Percentiles rank a stretch among this genome's conserved stretches.
These are phyloP conservation scores for Penicillium parvum DNA, from an alignment of 495 filamentous ascomycete genomes.

Conservation along the genomic window DNA sequence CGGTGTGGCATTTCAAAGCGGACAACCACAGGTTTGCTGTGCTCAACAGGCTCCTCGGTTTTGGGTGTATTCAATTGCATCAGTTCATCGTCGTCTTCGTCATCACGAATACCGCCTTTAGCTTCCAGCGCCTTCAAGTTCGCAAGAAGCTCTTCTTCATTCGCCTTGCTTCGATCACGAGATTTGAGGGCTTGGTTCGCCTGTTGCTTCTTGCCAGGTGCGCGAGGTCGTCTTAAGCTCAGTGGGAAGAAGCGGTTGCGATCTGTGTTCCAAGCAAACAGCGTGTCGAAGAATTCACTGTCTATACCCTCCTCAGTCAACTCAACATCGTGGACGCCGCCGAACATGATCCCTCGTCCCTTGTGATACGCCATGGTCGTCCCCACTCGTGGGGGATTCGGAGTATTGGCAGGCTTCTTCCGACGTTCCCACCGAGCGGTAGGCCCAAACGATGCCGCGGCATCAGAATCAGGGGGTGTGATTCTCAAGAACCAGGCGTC, in stretches of 20 bases:
- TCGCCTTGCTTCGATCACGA: constrained; percentile 69
- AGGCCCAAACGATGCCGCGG: constrained; percentile 55
- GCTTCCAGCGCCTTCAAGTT: constrained; percentile 79
- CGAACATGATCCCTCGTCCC: constrained; percentile 87
- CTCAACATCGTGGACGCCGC: constrained; percentile 91
- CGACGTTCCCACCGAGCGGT: constrained; percentile 83
- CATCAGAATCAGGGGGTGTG: constrained; percentile 60
- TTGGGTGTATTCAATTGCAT: constrained; percentile 38
- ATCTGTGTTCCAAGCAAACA: constrained; percentile 91
- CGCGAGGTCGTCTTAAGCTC: constrained; percentile 64
- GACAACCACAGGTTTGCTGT: constrained; percentile 43
- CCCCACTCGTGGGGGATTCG: constrained; percentile 78
- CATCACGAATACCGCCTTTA: constrained; percentile 51
- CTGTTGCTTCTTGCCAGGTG: constrained; percentile 53
- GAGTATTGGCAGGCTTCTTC: constrained; percentile 87
- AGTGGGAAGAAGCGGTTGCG: constrained; percentile 90
- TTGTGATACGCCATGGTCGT: constrained; percentile 90
- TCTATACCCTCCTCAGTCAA: constrained; percentile 93
- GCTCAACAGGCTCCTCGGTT: constrained; percentile 50
- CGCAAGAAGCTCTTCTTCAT: constrained; percentile 82
- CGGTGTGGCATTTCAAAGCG: constrained; percentile 77
- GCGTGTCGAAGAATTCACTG: constrained; percentile 86
- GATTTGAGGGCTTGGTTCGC: constrained; percentile 52
- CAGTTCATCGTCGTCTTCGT: constrained; percentile 52
- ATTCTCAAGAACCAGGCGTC: constrained; percentile 93